Conservation (phyloP, 306 rosid species). For the Vigna unguiculata region DNA sequence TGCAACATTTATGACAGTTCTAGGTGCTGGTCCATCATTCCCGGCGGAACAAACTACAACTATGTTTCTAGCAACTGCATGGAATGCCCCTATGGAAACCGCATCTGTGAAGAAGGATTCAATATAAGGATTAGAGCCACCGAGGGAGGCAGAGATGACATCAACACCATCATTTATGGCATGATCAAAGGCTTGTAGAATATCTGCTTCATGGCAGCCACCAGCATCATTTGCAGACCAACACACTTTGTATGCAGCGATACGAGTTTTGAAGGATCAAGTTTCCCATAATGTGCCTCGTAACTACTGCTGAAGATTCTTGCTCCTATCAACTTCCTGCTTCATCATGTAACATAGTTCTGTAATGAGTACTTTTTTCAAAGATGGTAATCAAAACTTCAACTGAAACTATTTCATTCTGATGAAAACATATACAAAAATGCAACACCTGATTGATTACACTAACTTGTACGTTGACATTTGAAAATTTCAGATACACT, state of each 20-base stretch:
- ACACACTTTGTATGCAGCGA: conserved; percentile 76
- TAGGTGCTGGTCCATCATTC: conserved; percentile 53
- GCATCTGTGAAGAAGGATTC: conserved; percentile 48
- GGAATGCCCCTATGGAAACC: conserved; percentile 63
- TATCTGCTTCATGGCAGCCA: conserved; percentile 69
- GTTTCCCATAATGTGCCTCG: conserved; percentile 19
- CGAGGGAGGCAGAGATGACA: conserved; percentile 63
- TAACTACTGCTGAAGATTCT: conserved; percentile 59
- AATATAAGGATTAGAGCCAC: conserved; percentile 23
- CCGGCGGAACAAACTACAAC: conserved; percentile 48
- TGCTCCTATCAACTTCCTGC: conserved; percentile 79
- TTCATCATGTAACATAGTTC: neutral
- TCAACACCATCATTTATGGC: conserved; percentile 76
- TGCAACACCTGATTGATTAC: neutral
- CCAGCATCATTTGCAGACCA: conserved; percentile 47
- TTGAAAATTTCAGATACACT: neutral
- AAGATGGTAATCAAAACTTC: too few species aligned
- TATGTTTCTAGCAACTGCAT: conserved; percentile 51
- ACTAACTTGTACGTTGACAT: neutral
- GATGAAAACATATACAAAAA: too few species aligned
- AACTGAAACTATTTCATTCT: too few species aligned
- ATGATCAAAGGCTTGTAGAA: conserved; percentile 65
- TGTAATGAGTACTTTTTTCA: neutral
- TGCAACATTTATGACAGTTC: conserved; percentile 53
- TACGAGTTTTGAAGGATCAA: conserved; percentile 45